Evolutionary conservation across 768 basidiomycete genomes (phyloP).

Genomic region (Pleurotus salmoneostramineus): DNA sequence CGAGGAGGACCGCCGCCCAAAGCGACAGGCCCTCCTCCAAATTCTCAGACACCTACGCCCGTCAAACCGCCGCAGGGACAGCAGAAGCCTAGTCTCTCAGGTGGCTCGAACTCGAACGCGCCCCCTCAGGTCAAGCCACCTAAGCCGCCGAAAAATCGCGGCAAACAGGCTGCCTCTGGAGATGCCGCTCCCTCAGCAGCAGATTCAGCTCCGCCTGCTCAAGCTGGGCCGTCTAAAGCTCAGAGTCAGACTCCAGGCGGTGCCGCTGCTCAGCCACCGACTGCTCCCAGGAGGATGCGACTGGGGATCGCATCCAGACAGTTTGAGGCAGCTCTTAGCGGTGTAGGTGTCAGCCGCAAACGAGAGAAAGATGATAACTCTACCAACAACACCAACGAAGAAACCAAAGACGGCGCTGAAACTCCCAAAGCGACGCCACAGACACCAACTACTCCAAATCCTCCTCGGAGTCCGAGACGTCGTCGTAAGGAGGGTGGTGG

Average conservation of each 20-base stretch:
- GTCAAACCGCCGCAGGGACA: constrained; percentile 22
- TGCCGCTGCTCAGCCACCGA: constrained; percentile 13
- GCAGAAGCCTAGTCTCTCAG: constrained; percentile 10
- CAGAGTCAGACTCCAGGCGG: constrained; percentile 9
- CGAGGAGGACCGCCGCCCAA: constrained; percentile 11
- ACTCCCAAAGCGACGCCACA: constrained; percentile 2
- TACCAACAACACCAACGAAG: constrained; percentile 13
- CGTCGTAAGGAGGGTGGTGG: constrained; percentile 10
- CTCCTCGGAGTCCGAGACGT: constrained; percentile 10
- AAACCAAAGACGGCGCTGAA: constrained; percentile 12
- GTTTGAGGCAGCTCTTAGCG: constrained; percentile 69
- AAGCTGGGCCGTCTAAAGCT: constrained; percentile 1
- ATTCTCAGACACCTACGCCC: constrained; percentile 8
- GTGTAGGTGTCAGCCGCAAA: constrained; percentile 49
- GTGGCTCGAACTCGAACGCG: constrained; percentile 9
- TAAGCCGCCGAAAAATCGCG: constrained; percentile 16
- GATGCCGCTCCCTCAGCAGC: background rate
- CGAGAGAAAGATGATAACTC: constrained; percentile 12
- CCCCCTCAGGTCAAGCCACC: constrained; percentile 14
- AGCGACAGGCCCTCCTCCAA: constrained; percentile 18
- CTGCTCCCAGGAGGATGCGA: constrained; percentile 38
- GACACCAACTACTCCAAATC: background rate
- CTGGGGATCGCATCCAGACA: constrained; percentile 63
- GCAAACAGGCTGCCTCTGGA: constrained; percentile 8
- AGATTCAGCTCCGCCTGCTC: background rate